Percentiles rank a stretch among this genome's conserved stretches.
Evolutionary conservation across 768 basidiomycete species (phyloP).

Genomic region (Suillus placidus): DNA sequence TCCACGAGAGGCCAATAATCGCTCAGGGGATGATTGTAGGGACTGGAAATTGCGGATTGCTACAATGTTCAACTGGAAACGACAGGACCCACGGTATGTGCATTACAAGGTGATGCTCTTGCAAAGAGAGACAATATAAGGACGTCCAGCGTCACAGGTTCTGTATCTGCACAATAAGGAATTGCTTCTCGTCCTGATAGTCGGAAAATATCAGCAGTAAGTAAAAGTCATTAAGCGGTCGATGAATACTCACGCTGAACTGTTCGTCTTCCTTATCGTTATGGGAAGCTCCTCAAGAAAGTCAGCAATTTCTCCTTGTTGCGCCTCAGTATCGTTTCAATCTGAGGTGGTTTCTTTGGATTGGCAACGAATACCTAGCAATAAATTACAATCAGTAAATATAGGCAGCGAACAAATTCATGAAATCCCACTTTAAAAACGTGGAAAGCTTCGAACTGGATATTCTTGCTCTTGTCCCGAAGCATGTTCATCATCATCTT

Average conservation of each 20-base stretch:
- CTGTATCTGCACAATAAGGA: slow-evolving; percentile 91
- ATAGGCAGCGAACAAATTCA: neutral
- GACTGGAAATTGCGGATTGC: neutral
- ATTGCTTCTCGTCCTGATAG: slow-evolving; percentile 87
- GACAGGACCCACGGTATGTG: neutral
- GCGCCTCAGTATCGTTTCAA: slow-evolving; percentile 84
- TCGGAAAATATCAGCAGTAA: slow-evolving; percentile 8
- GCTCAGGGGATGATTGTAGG: neutral
- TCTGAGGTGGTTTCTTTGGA: slow-evolving; percentile 97
- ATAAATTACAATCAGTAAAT: slow-evolving; percentile 6
- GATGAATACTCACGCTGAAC: slow-evolving; percentile 65
- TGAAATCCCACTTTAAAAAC: slow-evolving; percentile 88
- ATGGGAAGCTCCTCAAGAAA: slow-evolving; percentile 94
- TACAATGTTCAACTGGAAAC: neutral
- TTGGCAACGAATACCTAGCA: slow-evolving; percentile 95
- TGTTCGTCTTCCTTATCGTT: slow-evolving; percentile 99
- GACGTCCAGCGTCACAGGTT: slow-evolving; percentile 48
- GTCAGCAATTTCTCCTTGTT: slow-evolving; percentile 92
- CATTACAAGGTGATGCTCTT: neutral
- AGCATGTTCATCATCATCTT: slow-evolving; percentile 99
- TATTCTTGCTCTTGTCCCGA: slow-evolving; percentile 98
- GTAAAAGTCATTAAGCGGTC: neutral
- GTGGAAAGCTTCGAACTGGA: slow-evolving; percentile 99
- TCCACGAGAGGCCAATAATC: neutral
- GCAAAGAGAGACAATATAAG: neutral